Evolutionary conservation across 768 basidiomycete species (phyloP).

Genomic region (Cystofilobasidium capitatum): DNA sequence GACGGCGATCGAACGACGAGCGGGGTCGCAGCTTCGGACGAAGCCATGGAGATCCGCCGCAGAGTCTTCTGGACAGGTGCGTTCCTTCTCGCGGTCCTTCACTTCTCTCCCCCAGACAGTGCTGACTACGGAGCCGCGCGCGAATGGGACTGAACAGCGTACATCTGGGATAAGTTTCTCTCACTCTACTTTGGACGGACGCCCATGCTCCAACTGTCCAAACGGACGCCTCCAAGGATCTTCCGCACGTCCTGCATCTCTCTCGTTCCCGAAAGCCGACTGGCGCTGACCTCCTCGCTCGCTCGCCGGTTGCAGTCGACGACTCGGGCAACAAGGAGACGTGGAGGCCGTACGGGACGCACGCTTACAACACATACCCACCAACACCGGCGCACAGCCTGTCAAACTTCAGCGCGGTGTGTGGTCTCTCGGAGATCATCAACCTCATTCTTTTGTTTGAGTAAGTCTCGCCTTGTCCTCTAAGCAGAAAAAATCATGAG

Average conservation of each 20-base stretch:
- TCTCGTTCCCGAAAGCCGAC: too few species aligned
- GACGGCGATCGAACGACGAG: not conserved
- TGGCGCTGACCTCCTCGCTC: not conserved
- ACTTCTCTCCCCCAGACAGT: too few species aligned
- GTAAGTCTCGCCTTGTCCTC: not conserved
- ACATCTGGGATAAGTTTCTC: conserved; percentile 1
- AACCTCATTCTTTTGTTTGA: not conserved
- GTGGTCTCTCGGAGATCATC: conserved; percentile 4
- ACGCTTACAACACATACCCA: not conserved
- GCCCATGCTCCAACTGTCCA: conserved; percentile 10
- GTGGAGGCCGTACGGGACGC: not conserved
- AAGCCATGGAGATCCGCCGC: conserved; percentile 3
- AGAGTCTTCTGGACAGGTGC: conserved; percentile 1
- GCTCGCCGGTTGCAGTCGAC: not conserved
- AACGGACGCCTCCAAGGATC: not conserved
- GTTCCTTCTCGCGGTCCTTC: too few species aligned
- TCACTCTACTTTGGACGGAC: conserved; percentile 8
- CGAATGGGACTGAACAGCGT: too few species aligned
- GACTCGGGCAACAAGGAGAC: not conserved
- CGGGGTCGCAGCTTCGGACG: not conserved
- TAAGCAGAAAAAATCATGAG: too few species aligned
- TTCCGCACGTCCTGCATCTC: not conserved
- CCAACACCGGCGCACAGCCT: not conserved
- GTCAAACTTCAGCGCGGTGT: not conserved
- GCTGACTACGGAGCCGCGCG: too few species aligned